Conservation (phyloP, 495 filamentous ascomycete genomes). For the Bathelium albidoporum region DNA sequence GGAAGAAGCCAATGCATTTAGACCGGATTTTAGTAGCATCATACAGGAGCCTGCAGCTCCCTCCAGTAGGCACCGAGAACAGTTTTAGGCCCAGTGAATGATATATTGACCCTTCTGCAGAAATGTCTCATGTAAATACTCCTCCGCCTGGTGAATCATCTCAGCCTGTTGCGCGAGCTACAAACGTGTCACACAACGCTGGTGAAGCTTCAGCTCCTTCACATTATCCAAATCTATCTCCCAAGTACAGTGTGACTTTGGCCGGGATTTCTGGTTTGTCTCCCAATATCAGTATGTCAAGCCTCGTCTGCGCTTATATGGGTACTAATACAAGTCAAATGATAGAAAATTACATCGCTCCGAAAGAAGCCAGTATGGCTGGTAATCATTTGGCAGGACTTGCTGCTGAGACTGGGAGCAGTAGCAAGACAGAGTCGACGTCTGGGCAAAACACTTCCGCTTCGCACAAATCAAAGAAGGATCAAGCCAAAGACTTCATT, state of each 20-base stretch:
- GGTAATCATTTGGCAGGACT: too few species aligned
- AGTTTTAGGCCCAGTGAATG: background rate
- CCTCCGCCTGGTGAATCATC: background rate
- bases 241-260: too few species aligned
- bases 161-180: background rate
- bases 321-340: too few species aligned
- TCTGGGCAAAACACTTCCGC: too few species aligned
- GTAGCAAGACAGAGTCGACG: too few species aligned
- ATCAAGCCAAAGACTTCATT: background rate
- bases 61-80: background rate
- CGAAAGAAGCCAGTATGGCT: too few species aligned
- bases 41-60: background rate
- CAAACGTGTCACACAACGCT: background rate
- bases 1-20: background rate
- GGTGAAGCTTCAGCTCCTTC: background rate
- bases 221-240: background rate
- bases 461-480: background rate
- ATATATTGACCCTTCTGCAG: background rate
- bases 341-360: too few species aligned
- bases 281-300: too few species aligned
- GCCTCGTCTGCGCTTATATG: too few species aligned
- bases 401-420: too few species aligned
- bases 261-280: too few species aligned
- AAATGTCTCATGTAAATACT: background rate
- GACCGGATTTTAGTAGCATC: slow-evolving; percentile 1